These are phyloP conservation scores for Chrysoporthe cubensis DNA, from an alignment of 2,329 filamentous ascomycete genomes.

Conservation along the genomic window DNA sequence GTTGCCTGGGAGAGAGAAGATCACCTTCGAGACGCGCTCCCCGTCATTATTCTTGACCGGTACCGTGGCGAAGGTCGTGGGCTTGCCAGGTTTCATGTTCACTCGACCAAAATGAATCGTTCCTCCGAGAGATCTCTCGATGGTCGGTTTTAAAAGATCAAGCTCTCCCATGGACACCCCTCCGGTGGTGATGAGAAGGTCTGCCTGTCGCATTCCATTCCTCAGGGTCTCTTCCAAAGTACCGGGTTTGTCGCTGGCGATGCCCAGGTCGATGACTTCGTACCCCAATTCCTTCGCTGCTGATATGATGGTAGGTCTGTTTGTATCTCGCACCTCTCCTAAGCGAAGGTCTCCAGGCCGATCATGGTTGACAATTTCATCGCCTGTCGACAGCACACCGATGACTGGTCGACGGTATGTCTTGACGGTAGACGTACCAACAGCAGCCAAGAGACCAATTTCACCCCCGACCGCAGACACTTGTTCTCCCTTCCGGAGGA, in stretches of 20 bases:
- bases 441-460: slow-evolving; percentile 84
- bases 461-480: slow-evolving; percentile 89
- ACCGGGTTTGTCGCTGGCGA: slow-evolving; percentile 74
- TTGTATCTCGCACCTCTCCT: slow-evolving; percentile 92
- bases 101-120: slow-evolving; percentile 97
- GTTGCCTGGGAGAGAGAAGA: slow-evolving; percentile 93
- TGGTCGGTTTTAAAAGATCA: slow-evolving; percentile 93
- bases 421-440: slow-evolving; percentile 72
- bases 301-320: slow-evolving; percentile 83
- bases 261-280: slow-evolving; percentile 81
- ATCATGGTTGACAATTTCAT: slow-evolving; percentile 84
- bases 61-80: slow-evolving; percentile 93
- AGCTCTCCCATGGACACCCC: slow-evolving; percentile 98
- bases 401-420: slow-evolving; percentile 79
- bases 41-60: slow-evolving; percentile 65
- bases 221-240: slow-evolving; percentile 79
- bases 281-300: slow-evolving; percentile 77
- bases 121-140: slow-evolving; percentile 86
- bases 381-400: slow-evolving; percentile 89
- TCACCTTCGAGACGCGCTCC: slow-evolving; percentile 64
- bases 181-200: slow-evolving; percentile 88
- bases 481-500: slow-evolving; percentile 78
- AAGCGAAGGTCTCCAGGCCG: slow-evolving; percentile 64
- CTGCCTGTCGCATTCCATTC: slow-evolving; percentile 71
- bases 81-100: slow-evolving; percentile 97